Evolutionary conservation across 139 green algal species (phyloP).

Genomic region (Micractinium conductrix): DNA sequence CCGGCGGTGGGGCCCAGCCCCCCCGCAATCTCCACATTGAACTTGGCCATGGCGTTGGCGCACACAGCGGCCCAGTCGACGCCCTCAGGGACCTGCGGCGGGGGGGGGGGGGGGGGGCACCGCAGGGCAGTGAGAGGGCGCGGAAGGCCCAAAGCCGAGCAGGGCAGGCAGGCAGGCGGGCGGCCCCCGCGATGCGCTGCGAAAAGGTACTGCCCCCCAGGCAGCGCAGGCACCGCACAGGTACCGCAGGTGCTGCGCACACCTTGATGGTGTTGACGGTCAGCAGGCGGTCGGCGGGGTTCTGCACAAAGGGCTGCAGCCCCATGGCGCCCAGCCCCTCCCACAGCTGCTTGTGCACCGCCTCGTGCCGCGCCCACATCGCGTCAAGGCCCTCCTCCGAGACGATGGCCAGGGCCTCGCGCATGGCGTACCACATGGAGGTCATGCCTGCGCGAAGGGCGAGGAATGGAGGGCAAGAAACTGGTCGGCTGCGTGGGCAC

Average conservation of each 20-base stretch:
- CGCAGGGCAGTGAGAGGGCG: background rate
- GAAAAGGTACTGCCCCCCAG: background rate
- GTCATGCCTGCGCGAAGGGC: slow-evolving; percentile 78
- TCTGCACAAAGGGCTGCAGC: slow-evolving; percentile 83
- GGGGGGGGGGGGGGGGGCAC: background rate
- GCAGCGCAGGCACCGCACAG: background rate
- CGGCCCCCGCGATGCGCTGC: too few species aligned
- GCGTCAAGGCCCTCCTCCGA: slow-evolving; percentile 73
- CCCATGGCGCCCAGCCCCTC: slow-evolving; percentile 76
- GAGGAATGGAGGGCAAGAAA: too few species aligned
- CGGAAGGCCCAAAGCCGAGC: background rate
- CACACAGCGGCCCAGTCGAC: slow-evolving; percentile 80
- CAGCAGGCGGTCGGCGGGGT: slow-evolving; percentile 74
- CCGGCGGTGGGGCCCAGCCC: slow-evolving; percentile 82
- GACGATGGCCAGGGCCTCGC: slow-evolving; percentile 86
- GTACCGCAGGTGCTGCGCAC: background rate
- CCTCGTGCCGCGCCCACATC: slow-evolving; percentile 72
- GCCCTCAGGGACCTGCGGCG: slow-evolving; percentile 75
- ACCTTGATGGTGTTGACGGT: slow-evolving; percentile 95
- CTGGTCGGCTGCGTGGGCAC: too few species aligned
- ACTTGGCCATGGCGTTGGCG: slow-evolving; percentile 88
- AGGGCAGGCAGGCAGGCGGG: too few species aligned
- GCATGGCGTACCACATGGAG: slow-evolving; percentile 87
- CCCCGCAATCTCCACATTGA: slow-evolving; percentile 74
- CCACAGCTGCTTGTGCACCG: slow-evolving; percentile 78